These are phyloP conservation scores for Marsdenia floribunda DNA, from an alignment of 257 asterid species.

Conservation along the genomic window DNA sequence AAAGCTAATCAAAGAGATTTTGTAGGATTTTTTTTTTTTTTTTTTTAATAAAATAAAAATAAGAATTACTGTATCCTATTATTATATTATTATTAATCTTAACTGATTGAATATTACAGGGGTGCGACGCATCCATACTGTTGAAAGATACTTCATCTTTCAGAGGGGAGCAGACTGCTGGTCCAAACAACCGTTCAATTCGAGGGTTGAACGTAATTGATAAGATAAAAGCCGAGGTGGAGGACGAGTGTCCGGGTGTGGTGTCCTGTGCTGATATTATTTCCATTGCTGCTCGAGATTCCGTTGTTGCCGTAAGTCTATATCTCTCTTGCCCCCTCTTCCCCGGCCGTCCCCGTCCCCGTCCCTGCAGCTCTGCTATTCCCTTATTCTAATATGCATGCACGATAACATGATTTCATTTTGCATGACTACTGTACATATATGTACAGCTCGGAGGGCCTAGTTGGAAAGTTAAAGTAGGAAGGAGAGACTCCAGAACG, in stretches of 20 bases:
- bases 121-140: constrained; percentile 56
- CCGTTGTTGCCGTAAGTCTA: constrained; percentile 33
- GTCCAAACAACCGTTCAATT: constrained; percentile 36
- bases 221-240: constrained; percentile 37
- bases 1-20: too few relatives aligned
- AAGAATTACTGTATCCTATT: too few relatives aligned
- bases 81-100: too few relatives aligned
- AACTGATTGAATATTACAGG: constrained; percentile 21
- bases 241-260: constrained; percentile 35
- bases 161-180: constrained; percentile 43
- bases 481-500: constrained; percentile 43
- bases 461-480: constrained; percentile 44
- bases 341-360: too few relatives aligned
- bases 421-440: too few relatives aligned
- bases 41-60: too few relatives aligned
- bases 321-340: too few relatives aligned
- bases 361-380: too few relatives aligned
- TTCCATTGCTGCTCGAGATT: constrained; percentile 57
- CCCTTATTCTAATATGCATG: too few relatives aligned
- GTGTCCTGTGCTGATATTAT: constrained; percentile 63
- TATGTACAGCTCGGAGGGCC: constrained; percentile 50
- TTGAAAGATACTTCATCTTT: constrained; percentile 41
- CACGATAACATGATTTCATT: not conserved
- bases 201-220: constrained; percentile 46
- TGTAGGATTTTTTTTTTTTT: too few relatives aligned